These are phyloP conservation scores for Lachnellula cervina DNA, from an alignment of 2,329 filamentous ascomycete species.

Conservation along the genomic window DNA sequence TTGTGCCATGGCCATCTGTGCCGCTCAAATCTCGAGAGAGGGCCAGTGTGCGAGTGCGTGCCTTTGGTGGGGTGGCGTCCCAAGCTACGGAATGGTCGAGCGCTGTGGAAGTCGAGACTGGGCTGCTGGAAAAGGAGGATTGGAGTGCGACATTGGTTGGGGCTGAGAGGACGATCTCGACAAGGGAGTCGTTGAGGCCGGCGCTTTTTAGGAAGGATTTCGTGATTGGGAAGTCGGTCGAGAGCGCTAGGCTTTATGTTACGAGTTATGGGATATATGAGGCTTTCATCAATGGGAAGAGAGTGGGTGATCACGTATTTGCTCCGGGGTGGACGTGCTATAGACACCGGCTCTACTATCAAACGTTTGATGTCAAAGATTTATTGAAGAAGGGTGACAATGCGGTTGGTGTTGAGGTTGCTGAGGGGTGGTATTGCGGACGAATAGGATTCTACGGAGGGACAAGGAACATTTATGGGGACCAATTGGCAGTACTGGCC, in stretches of 20 bases:
- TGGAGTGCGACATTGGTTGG: constrained; percentile 30
- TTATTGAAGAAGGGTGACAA: constrained; percentile 37
- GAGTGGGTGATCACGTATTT: constrained; percentile 30
- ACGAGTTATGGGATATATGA: constrained; percentile 34
- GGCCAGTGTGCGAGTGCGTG: constrained; percentile 29
- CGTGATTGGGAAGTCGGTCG: constrained; percentile 7
- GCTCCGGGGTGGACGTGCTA: constrained; percentile 44
- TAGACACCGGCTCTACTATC: constrained; percentile 45
- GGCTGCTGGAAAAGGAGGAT: constrained; percentile 29
- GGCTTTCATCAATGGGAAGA: constrained; percentile 33
- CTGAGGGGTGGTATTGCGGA: constrained; percentile 47
- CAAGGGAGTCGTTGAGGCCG: constrained; percentile 26
- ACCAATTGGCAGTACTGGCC: constrained; percentile 36
- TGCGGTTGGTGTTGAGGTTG: constrained; percentile 38
- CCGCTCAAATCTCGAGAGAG: constrained; percentile 28
- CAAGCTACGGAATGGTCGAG: constrained; percentile 30
- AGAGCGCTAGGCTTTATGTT: constrained; percentile 32
- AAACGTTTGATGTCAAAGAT: constrained; percentile 46
- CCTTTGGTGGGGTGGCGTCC: constrained; percentile 17
- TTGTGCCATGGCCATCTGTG: constrained; percentile 41
- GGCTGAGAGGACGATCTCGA: constrained; percentile 10
- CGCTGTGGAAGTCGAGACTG: constrained; percentile 30
- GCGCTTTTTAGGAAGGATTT: constrained; percentile 35
- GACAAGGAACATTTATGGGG: constrained; percentile 36
- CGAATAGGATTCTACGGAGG: constrained; percentile 33